Evolutionary conservation across 345 rosid genomes (phyloP), one percentile per base, ranked within the genome.

Genomic region (Geranium rotundifolium): DNA sequence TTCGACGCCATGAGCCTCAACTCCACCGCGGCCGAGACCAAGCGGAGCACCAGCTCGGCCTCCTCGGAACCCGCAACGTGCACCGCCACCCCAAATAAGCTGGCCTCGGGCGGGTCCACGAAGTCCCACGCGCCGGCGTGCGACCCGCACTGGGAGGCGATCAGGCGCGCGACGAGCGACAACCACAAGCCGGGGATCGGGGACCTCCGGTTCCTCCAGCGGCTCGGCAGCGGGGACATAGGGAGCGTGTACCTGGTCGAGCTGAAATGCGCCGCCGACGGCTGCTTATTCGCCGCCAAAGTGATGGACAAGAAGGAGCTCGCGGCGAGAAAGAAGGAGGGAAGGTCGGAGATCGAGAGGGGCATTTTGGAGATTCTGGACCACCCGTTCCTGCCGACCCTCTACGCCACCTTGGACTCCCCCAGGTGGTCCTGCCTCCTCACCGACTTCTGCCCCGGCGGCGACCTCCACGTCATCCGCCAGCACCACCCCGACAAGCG

Each of bases 191-290:
- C 83, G 17, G 78, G 83, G 18, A 75, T 87, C 29, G 65, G 66
- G 49, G 81, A 84, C 73, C 77, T 90, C 37, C 84, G 88, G 17
- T 77, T 90, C 50, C 34, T 87, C 34, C 79, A 81, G 65, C 79
- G 92, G 29, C 78, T 90, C 17, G 97, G 97, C n/a, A 82, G 93
- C 55, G 97, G 97, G 12, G 97, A 90, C 75, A 84, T 90, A 5
- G 95, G 97, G 64, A 87, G 87, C 60, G 97, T 89, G 17, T 89
- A 84, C 75, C 85, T 90, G 2, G 95, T 79, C 58, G 82, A 82
- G 71, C 69, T 87, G 7, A 88, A 76, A 79, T 82, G 74, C 5
- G 72, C 72, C n/a, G 72, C 72, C 16, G 65, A 73, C 1, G 84
- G 75, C 5, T 79, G 90, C 74, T 67, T 82, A 56, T 90, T 80